These are phyloP conservation scores for Suillus sp. DNA, from an alignment of 768 basidiomycete species.

Conservation along the genomic window DNA sequence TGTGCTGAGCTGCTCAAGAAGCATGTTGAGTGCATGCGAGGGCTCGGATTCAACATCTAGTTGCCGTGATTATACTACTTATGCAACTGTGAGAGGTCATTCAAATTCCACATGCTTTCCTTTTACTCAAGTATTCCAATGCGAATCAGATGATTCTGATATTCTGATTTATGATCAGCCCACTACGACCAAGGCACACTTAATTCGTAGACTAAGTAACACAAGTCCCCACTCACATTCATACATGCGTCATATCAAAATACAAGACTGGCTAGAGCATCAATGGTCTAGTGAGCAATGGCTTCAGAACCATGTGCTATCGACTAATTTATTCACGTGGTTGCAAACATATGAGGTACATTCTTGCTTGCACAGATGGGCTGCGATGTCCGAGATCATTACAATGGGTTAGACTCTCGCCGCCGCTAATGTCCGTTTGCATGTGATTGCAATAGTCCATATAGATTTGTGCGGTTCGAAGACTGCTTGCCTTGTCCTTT, in stretches of 20 bases:
- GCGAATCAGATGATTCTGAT: too few species aligned
- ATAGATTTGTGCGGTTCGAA: not conserved
- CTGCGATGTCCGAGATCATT: not conserved
- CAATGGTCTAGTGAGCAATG: not conserved
- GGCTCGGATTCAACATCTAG: constrained; percentile 84
- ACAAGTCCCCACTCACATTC: not conserved
- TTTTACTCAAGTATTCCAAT: not conserved
- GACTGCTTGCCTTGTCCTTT: not conserved
- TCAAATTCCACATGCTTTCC: not conserved
- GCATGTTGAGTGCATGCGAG: constrained; percentile 90
- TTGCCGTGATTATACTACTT: not conserved
- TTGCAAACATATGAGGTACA: not conserved
- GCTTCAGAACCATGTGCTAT: not conserved
- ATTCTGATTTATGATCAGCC: not conserved
- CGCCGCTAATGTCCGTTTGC: not conserved
- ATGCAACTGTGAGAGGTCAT: not conserved
- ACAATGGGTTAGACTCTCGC: not conserved
- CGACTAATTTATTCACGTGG: not conserved
- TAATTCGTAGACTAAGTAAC: not conserved
- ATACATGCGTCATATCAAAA: not conserved
- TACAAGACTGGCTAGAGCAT: not conserved
- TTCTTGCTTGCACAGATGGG: not conserved
- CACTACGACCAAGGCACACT: not conserved
- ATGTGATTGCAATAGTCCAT: not conserved
- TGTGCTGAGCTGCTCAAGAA: constrained; percentile 79